A percentile compares a stretch with the other conserved stretches of the same genome.
phyloP scores from a whole-genome alignment of 1,284 basidiomycete genomes.

The Malassezia globosa region DNA sequence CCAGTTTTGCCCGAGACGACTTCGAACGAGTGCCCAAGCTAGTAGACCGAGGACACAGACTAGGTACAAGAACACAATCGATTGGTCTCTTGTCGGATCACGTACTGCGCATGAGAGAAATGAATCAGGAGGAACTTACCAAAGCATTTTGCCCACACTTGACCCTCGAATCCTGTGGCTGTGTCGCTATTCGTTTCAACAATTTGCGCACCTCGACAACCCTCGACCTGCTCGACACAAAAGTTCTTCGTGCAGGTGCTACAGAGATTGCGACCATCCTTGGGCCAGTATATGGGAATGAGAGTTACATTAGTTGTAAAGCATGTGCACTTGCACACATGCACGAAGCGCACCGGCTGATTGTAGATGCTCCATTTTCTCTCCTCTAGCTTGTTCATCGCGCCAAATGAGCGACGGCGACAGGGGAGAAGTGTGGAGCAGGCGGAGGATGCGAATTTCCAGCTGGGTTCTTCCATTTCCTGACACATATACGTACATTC shows the following conservation, averaged over 20 bases:
- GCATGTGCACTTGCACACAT: slow-evolving; percentile 47
- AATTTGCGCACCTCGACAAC: slow-evolving; percentile 40
- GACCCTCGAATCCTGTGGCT: slow-evolving; percentile 45
- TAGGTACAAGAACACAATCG: slow-evolving; percentile 38
- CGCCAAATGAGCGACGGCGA: no score
- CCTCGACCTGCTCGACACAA: slow-evolving; percentile 40
- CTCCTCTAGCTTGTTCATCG: no score
- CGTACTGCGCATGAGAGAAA: slow-evolving; percentile 20
- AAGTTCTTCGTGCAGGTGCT: slow-evolving; percentile 44
- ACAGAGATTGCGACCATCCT: slow-evolving; percentile 34
- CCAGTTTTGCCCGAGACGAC: neutral
- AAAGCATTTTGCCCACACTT: slow-evolving; percentile 46
- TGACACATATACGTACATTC: slow-evolving; percentile 2
- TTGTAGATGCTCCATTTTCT: neutral
- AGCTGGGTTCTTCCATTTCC: no score
- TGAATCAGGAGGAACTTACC: slow-evolving; percentile 2
- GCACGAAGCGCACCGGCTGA: slow-evolving; percentile 14
- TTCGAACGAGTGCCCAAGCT: slow-evolving; percentile 6
- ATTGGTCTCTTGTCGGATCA: slow-evolving; percentile 39
- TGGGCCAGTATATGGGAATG: slow-evolving; percentile 35
- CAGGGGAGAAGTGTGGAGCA: no score
- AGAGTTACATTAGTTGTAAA: slow-evolving; percentile 46
- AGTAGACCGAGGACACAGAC: slow-evolving; percentile 22
- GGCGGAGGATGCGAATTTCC: no score
- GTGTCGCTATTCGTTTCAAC: slow-evolving; percentile 39